A percentile compares a stretch with the other conserved stretches of the same genome.
phyloP scores from a whole-genome alignment of 257 asterid species.

The Salvia rosmarinus region DNA sequence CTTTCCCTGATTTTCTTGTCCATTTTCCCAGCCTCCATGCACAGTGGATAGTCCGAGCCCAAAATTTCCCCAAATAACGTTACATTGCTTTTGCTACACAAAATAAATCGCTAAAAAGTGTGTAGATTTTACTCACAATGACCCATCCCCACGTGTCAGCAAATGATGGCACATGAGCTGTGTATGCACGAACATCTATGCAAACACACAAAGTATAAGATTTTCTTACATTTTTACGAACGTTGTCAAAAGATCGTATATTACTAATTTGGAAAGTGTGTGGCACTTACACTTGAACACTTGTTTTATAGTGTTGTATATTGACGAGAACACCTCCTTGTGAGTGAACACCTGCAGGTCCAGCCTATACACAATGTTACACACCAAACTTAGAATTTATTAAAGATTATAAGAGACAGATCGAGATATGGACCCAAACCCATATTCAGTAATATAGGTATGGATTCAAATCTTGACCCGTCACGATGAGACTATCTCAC shows the following conservation, averaged over 20 bases:
- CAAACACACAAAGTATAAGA: background rate
- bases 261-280: background rate
- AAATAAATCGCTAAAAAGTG: background rate
- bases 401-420: too few relatives aligned
- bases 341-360: conserved; percentile 96
- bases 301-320: conserved; percentile 83
- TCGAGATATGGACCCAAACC: too few relatives aligned
- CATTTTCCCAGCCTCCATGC: conserved; percentile 76
- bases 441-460: too few relatives aligned
- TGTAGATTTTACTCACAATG: conserved; percentile 44
- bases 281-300: conserved; percentile 82
- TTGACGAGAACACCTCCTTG: conserved; percentile 91
- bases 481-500: too few relatives aligned
- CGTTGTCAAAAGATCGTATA: background rate
- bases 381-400: background rate
- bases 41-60: conserved; percentile 94
- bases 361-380: conserved; percentile 54
- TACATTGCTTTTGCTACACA: background rate
- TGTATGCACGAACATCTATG: conserved; percentile 88
- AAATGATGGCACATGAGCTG: conserved; percentile 97
- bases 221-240: background rate
- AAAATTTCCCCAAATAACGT: background rate
- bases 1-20: conserved; percentile 87
- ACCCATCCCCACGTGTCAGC: conserved; percentile 99
- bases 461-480: too few relatives aligned